These are phyloP conservation scores for Coemansia sp. DNA, from an alignment of 192 early-diverging fungal genomes.

Conservation along the genomic window DNA sequence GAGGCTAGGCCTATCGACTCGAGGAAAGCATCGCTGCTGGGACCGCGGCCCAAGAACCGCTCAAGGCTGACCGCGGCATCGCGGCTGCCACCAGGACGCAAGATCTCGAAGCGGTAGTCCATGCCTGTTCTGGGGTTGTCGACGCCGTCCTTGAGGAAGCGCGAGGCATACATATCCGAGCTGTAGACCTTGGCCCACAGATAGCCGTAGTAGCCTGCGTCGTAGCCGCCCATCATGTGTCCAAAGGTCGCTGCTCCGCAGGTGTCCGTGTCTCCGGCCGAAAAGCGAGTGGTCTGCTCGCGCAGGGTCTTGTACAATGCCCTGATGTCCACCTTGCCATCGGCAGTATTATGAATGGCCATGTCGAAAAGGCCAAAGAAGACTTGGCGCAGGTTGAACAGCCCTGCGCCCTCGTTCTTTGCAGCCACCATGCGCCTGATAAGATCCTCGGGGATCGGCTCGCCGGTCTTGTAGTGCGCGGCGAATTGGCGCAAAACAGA, in stretches of 20 bases:
- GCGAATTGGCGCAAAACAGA: constrained; percentile 36
- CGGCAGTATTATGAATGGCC: constrained; percentile 57
- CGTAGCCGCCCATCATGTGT: constrained; percentile 65
- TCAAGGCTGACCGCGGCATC: background rate
- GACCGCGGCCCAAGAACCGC: background rate
- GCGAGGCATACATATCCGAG: constrained; percentile 68
- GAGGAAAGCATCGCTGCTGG: background rate
- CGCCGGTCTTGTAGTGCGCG: constrained; percentile 36
- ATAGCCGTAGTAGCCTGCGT: constrained; percentile 69
- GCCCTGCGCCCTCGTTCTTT: constrained; percentile 61
- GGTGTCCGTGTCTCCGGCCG: constrained; percentile 29
- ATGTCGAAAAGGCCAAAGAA: constrained; percentile 71
- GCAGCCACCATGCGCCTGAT: constrained; percentile 57
- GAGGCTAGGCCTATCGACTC: background rate
- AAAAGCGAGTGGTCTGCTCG: constrained; percentile 9
- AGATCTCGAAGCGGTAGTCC: constrained; percentile 64
- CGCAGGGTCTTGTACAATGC: constrained; percentile 32
- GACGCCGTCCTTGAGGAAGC: constrained; percentile 58
- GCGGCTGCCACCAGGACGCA: constrained; percentile 22
- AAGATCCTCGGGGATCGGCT: constrained; percentile 62
- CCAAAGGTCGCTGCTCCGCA: constrained; percentile 51
- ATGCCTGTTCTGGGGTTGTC: constrained; percentile 56
- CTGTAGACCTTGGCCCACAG: constrained; percentile 73
- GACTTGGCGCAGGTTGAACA: constrained; percentile 62
- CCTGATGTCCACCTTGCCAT: constrained; percentile 26